Base-by-base conservation (phyloP, 176 grass and related monocot genomes). In the Phoenix dactylifera region DNA sequence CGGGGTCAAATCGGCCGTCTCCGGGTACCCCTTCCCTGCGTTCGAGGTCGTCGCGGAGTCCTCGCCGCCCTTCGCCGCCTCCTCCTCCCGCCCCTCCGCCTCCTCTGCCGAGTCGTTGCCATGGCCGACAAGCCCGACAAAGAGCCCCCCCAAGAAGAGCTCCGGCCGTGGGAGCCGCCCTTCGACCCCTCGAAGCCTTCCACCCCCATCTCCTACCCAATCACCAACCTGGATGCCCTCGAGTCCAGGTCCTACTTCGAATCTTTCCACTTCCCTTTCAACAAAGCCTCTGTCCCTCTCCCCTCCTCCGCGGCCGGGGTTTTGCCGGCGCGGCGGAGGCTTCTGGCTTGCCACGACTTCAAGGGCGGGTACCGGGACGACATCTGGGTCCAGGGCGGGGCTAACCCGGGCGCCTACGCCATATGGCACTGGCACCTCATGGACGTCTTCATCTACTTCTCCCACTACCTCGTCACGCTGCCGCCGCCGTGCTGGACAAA, bases 401-500 rank as follows among this genome's bases (percentile, higher is more conserved):
- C 4, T 62, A 68, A 97, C 62, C 76, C 71, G 5, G 87, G 74
- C 0, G 81, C 92, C n/a, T 91, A 91, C 79, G 81, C 78, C 67
- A 76, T 91, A 64, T 97, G 87, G 87, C 84, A 97, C 60, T 97
- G 92, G 87, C 65, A 85, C 74, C 79, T 97, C 66, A 71, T 97
- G 69, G 87, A 91, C 67, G 84, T 97, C 18, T 97, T 97, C 79
- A 81, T 97, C 16, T 91, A 97, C 81, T 97, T 97, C 81, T 91
- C 87, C 5, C 87, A 97, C 66, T 85, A 88, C 82, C 77, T 97
- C 65, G 78, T 97, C 58, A 85, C 92, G n/a, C 75, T 91, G 60
- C 92, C 92, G 22, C 92, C 87, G 51, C 87, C 87, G 7, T 77
- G 84, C 78, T 91, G 92, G 92, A 85, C 64, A 59, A 97, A 97